Base-by-base conservation (phyloP, 1,139 yeast species). In the Pichia sp. region DNA sequence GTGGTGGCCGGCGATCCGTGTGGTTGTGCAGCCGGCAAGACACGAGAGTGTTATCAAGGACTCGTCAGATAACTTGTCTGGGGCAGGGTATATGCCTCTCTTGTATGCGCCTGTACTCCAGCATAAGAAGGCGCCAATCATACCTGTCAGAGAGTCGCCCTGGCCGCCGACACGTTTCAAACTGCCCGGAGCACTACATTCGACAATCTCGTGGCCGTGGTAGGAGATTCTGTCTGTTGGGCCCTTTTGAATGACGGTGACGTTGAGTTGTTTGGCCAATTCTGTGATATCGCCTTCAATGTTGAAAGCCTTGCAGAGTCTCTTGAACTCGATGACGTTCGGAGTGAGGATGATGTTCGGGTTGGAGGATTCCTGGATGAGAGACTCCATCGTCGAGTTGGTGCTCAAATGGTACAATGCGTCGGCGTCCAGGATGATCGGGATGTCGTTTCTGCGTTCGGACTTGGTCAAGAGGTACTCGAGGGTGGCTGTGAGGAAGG, bases 341-440 rank as follows among this genome's bases (percentile, higher is more conserved):
- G 99, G 99, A 0, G 99, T 93, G 41, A 93, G 58, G 1, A 90
- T 73, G 0, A 91, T 93, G 44, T 71, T 67, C 54, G 72, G 41
- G 59, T 68, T 72, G 55, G 81, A 80, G 37, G 68, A 62, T 33
- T 85, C 70, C 15, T 86, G 52, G 2, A 69, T 70, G 0, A 91
- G 87, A 8, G 76, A 64, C 35, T 77, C 64, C 3, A 50, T 4
- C 10, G 15, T 10, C 3, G 33, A 3, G 28, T 39, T 34, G 2
- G 27, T 42, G 20, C 44, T 89, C 66, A 56, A 59, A 88, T 46
- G 49, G 17, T 41, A 53, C 38, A 93, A 69, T 0, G 93, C 90
- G 67, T 93, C 99, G 0, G 98, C 99, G 62, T 93, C 99, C 42
- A 93, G 65, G 3, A 93, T 80, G 18, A 93, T 65, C 0, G 96